Conservation (phyloP, 495 filamentous ascomycete species). For the Hypoxylon intermedium region DNA sequence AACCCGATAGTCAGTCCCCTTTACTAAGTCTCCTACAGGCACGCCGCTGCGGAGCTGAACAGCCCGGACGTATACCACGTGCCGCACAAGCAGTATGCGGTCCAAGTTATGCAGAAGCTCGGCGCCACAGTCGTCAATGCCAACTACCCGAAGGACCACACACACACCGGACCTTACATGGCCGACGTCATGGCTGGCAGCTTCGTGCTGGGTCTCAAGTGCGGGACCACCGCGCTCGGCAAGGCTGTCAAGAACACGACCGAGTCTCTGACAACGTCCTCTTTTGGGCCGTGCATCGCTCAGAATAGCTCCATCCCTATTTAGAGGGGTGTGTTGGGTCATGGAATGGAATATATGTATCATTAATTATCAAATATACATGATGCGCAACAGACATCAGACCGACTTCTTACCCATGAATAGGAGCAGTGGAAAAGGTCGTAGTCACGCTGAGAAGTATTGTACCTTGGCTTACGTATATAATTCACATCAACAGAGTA, state of each 20-base stretch:
- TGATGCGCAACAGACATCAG: too few relatives aligned
- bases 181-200: constrained; percentile 57
- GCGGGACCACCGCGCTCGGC: constrained; percentile 44
- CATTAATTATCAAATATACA: too few relatives aligned
- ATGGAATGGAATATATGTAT: too few relatives aligned
- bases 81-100: constrained; percentile 61
- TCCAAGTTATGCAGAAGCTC: constrained; percentile 56
- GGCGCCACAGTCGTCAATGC: constrained; percentile 51
- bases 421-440: too few relatives aligned
- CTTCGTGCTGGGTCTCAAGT: constrained; percentile 49
- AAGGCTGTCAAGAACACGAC: constrained; percentile 42
- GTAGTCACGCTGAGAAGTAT: too few relatives aligned
- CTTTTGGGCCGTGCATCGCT: constrained; percentile 42
- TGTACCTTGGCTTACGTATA: too few relatives aligned
- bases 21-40: constrained; percentile 37
- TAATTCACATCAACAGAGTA: too few relatives aligned
- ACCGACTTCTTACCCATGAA: too few relatives aligned
- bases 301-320: constrained; percentile 43
- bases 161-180: constrained; percentile 62
- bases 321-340: too few relatives aligned
- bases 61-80: constrained; percentile 53
- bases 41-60: constrained; percentile 43
- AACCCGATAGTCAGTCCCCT: constrained; percentile 14
- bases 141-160: constrained; percentile 65
- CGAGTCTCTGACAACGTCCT: constrained; percentile 30